phyloP scores from a whole-genome alignment of 192 early-diverging fungal genomes.

The Entomortierella parvispora region DNA sequence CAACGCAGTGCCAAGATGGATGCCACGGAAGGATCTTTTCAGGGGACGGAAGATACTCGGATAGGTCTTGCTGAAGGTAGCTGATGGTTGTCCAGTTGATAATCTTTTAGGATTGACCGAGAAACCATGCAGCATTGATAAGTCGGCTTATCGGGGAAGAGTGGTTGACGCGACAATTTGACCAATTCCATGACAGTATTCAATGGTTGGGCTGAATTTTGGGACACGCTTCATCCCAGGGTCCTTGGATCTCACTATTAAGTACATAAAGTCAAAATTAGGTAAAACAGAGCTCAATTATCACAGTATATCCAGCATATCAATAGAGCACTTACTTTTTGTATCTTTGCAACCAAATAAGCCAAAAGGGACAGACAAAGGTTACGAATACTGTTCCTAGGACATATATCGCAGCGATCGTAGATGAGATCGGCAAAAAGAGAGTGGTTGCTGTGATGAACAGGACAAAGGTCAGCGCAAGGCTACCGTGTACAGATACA shows the following conservation, averaged over 20 bases:
- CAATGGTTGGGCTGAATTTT: constrained; percentile 76
- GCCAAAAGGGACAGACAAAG: constrained; percentile 89
- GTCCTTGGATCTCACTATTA: constrained; percentile 91
- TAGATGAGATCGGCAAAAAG: constrained; percentile 75
- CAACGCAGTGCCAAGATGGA: no score
- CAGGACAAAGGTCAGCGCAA: constrained; percentile 67
- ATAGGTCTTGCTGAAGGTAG: no score
- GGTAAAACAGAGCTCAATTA: constrained; percentile 6
- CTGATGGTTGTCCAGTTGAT: no score
- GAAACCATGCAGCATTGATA: no score
- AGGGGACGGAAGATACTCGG: no score
- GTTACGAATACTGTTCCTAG: constrained; percentile 80
- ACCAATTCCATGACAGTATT: no score
- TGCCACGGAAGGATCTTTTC: no score
- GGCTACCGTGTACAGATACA: constrained; percentile 52
- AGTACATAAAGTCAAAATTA: not conserved
- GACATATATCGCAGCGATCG: constrained; percentile 75
- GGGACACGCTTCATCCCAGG: constrained; percentile 95
- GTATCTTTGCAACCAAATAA: constrained; percentile 93
- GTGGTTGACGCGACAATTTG: no score
- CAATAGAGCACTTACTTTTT: constrained; percentile 78
- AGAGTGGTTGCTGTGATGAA: constrained; percentile 68
- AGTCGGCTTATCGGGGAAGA: no score
- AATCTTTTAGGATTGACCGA: no score
- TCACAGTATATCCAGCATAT: constrained; percentile 8